phyloP scores from a whole-genome alignment of 352 stramenopile genomes.

The Plasmopara muralis region DNA sequence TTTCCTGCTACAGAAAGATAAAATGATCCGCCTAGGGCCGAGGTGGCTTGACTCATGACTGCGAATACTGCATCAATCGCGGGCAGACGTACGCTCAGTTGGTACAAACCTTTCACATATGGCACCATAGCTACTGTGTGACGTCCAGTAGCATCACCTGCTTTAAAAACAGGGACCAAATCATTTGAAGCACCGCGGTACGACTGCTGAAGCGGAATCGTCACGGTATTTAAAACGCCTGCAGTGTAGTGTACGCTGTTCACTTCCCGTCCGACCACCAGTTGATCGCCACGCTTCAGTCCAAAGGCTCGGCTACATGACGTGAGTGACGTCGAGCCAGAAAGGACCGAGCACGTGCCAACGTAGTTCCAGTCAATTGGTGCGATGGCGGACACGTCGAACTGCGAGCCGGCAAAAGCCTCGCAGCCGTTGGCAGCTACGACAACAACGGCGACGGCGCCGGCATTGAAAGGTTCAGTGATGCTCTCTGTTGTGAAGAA shows the following conservation, averaged over 20 bases:
- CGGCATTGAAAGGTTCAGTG: conserved; percentile 22
- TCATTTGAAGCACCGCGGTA: conserved; percentile 61
- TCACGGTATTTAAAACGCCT: conserved; percentile 44
- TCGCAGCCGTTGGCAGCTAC: conserved; percentile 47
- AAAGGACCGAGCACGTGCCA: conserved; percentile 46
- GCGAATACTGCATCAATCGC: conserved; percentile 64
- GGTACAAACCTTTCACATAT: conserved; percentile 86
- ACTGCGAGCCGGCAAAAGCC: conserved; percentile 31
- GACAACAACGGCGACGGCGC: conserved; percentile 36
- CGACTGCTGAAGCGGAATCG: conserved; percentile 55
- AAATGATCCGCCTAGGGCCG: conserved; percentile 58
- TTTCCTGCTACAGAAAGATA: conserved; percentile 43
- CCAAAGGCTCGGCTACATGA: conserved; percentile 47
- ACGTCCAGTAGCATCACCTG: conserved; percentile 51
- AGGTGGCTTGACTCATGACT: conserved; percentile 45
- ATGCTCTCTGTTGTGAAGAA: conserved; percentile 60
- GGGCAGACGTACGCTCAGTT: conserved; percentile 77
- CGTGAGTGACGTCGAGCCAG: conserved; percentile 22
- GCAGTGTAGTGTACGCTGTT: conserved; percentile 55
- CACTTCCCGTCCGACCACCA: conserved; percentile 73
- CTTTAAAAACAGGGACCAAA: conserved; percentile 64
- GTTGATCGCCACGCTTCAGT: conserved; percentile 65
- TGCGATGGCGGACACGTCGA: conserved; percentile 50
- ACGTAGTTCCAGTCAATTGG: conserved; percentile 62
- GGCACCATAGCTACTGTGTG: conserved; percentile 86